phyloP scores from a whole-genome alignment of 306 rosid genomes.

The Lotus japonicus region DNA sequence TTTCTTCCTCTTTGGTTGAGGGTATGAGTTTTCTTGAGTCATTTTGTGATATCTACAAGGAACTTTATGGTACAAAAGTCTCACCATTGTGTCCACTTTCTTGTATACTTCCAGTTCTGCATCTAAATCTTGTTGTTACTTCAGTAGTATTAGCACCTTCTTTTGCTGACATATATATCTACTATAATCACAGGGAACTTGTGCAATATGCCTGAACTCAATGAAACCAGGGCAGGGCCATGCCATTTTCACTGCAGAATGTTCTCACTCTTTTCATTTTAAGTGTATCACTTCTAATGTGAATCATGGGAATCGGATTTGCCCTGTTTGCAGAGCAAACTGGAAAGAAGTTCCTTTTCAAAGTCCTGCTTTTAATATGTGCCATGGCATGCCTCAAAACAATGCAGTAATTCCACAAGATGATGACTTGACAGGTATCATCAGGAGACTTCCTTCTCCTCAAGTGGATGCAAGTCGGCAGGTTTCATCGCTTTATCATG shows the following conservation, averaged over 20 bases:
- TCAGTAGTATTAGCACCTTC: not conserved
- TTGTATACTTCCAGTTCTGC: not conserved
- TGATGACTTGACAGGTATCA: slow-evolving; percentile 49
- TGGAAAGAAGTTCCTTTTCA: slow-evolving; percentile 97
- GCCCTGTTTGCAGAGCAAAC: slow-evolving; percentile 90
- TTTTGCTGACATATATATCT: slow-evolving; percentile 26
- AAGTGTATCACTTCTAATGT: slow-evolving; percentile 92
- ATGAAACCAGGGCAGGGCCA: slow-evolving; percentile 88
- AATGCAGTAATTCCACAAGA: slow-evolving; percentile 41
- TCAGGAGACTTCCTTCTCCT: slow-evolving; percentile 51
- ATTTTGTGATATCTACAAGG: not conserved
- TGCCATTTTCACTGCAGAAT: slow-evolving; percentile 96
- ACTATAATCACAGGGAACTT: slow-evolving; percentile 54
- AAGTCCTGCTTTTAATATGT: slow-evolving; percentile 40
- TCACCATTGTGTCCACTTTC: not conserved
- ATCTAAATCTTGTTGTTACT: not conserved
- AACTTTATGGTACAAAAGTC: no score
- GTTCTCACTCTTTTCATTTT: slow-evolving; percentile 95
- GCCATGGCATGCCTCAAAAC: slow-evolving; percentile 38
- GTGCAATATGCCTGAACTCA: slow-evolving; percentile 82
- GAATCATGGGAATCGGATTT: slow-evolving; percentile 89
- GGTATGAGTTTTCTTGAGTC: not conserved
- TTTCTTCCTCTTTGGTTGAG: not conserved
- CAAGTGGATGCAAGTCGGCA: slow-evolving; percentile 42
- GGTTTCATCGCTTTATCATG: slow-evolving; percentile 41